Conservation (phyloP, 116 monocot species). For the Trichopus zeylanicus region DNA sequence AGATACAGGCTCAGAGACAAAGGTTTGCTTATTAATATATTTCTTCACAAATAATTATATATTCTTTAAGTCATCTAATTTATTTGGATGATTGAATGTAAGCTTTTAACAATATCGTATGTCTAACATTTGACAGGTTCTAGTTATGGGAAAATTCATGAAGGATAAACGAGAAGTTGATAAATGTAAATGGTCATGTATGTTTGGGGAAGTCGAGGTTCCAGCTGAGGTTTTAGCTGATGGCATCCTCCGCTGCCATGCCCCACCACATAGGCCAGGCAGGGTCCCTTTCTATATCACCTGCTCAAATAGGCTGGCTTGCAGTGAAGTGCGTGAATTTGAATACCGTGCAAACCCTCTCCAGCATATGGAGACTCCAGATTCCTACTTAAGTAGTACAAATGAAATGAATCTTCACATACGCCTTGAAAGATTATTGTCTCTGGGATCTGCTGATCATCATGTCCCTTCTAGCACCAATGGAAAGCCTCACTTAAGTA, state of each 20-base stretch:
- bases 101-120: not conserved
- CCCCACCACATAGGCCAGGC: conserved; percentile 64
- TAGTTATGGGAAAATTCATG: conserved; percentile 78
- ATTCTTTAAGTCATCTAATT: no score
- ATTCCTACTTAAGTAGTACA: conserved; percentile 12
- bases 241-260: conserved; percentile 67
- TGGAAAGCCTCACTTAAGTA: conserved; percentile 33
- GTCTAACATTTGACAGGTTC: conserved; percentile 39
- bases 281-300: conserved; percentile 91
- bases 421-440: conserved; percentile 77
- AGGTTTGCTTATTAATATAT: conserved; percentile 26
- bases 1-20: conserved; percentile 44
- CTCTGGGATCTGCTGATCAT: conserved; percentile 23
- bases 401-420: conserved; percentile 48
- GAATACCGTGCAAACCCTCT: conserved; percentile 44
- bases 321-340: conserved; percentile 96
- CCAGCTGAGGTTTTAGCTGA: conserved; percentile 70
- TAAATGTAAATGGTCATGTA: conserved; percentile 89
- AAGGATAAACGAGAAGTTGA: conserved; percentile 46
- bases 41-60: no score
- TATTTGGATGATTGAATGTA: not conserved
- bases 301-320: conserved; percentile 86
- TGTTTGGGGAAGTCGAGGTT: conserved; percentile 99
- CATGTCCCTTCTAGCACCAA: conserved; percentile 9
- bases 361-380: conserved; percentile 31